Evolutionary conservation across 2,329 filamentous ascomycete genomes (phyloP), one percentile per base, ranked within the genome.

Genomic region (Aciculosporium take): DNA sequence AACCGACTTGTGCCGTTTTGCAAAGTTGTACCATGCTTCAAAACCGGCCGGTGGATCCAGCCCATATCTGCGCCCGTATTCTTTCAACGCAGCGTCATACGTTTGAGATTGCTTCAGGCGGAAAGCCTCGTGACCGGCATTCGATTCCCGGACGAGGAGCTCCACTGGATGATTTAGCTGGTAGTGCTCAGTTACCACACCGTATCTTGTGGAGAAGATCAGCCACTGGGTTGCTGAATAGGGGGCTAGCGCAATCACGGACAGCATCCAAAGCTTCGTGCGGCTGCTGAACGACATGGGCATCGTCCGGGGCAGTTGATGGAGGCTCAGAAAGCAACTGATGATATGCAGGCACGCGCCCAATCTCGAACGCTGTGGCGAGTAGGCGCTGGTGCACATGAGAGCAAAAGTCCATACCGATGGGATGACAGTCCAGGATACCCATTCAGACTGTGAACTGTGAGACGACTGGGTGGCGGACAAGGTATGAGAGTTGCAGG

Each of bases 1-100:
- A 0, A 56, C 56, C 0, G 67, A 69, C 2, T 61, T 27, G 1
- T 66, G 51, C 0, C 48, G 46, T 2, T 49, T 38, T 0, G 68
- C 67, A 37, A 60, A 71, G 1, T 57, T 47, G 18, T 59, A 67
- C 70, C 69, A 73, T 3, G 46, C 51, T 1, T 64, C 51, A 24
- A 72, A 72, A 0, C 69, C 69, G 0, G 55, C 53, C 0, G 69
- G 70, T 0, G 68, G 69, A 1, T 63, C 54, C 1, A 60, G 49
- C 0, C 45, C 46, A 42, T 72, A 71, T 18, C 67, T 58, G 2
- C 58, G 58, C 7, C 46, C 53, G 40, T 73, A 74, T 45, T 71
- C 66, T 0, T 37, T 40, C 0, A 49, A 38, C 0, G 66, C 68
- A 1, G 50, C 56, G 2, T 47, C 20, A n/a, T 56, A 59, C 0